Evolutionary conservation across 805 yeast genomes (phyloP), one percentile per base, ranked within the genome.

Genomic region (Wickerhamiella lipophila): DNA sequence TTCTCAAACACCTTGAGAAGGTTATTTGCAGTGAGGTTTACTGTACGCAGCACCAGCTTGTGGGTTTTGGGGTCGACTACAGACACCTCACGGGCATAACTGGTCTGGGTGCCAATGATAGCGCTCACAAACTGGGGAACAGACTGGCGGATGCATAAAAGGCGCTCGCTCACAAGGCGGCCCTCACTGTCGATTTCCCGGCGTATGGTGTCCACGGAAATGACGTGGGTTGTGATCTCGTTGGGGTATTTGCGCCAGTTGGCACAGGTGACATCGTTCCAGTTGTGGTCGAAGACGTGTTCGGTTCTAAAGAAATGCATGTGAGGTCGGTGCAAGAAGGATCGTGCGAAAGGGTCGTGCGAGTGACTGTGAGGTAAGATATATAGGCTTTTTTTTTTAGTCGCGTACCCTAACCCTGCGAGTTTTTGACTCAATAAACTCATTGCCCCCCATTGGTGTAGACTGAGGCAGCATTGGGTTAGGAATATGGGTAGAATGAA

Each of bases 181-280:
- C 73, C 73, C 6, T 63, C 66, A 1, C 71, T 66, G 56, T 77
- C 75, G 18, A 86, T 60, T 57, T 80, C 86, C 54, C 97, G 72
- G 51, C 82, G 71, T 27, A 89, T 65, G 0, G 86, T 85, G 62
- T 89, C 98, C 16, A 92, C 97, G 1, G 92, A 92, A 25, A 85
- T 81, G 8, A 89, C 98, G 64, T 89, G 98, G 0, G 94, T 76
- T 6, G 95, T 79, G 51, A 81, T 72, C 57, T 87, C 94, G 62
- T 92, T 89, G n/a, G 98, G 98, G 66, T 89, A 89, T 58, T 89
- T 89, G 55, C 76, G 78, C 98, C 98, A 89, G 65, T 88, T 87
- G 46, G 97, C 96, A 1, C 94, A 87, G 0, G 95, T 82, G 22
- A 89, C 95, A 57, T 83, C 86, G 22, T 83, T 94, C 96, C 97